phyloP scores from a whole-genome alignment of 2,329 filamentous ascomycete genomes.

The Colletotrichum gloeosporioides region DNA sequence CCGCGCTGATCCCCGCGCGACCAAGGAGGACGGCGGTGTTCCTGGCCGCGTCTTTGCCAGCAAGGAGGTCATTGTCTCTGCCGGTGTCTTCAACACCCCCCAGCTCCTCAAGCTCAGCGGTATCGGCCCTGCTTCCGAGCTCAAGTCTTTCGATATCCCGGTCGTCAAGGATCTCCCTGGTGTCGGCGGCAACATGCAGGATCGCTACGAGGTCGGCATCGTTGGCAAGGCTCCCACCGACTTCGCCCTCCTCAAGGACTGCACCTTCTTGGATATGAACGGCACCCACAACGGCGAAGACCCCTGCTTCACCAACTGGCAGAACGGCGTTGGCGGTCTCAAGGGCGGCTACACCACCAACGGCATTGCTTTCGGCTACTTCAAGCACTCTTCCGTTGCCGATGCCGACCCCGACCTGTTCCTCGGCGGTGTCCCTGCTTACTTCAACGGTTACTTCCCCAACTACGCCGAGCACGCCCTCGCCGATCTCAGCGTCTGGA shows the following conservation, averaged over 20 bases:
- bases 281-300: constrained; percentile 29
- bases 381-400: constrained; percentile 37
- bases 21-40: constrained; percentile 12
- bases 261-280: constrained; percentile 33
- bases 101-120: constrained; percentile 58
- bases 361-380: constrained; percentile 58
- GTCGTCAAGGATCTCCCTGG: constrained; percentile 51
- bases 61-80: constrained; percentile 54
- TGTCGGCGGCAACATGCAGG: constrained; percentile 55
- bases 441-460: constrained; percentile 62
- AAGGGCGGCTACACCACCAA: constrained; percentile 46
- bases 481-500: constrained; percentile 44
- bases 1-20: constrained; percentile 42
- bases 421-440: constrained; percentile 58
- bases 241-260: constrained; percentile 32
- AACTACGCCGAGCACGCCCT: constrained; percentile 53
- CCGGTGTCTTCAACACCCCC: constrained; percentile 55
- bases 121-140: constrained; percentile 46
- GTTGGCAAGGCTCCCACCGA: constrained; percentile 24
- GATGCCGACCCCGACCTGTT: constrained; percentile 56
- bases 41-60: constrained; percentile 28
- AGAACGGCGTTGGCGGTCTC: constrained; percentile 28
- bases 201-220: constrained; percentile 41
- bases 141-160: constrained; percentile 49
- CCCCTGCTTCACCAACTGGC: constrained; percentile 41